Percentiles rank a stretch among this genome's conserved stretches.
Conservation (phyloP, 805 yeast genomes). For the Yamadazyma paraphyllophila region DNA sequence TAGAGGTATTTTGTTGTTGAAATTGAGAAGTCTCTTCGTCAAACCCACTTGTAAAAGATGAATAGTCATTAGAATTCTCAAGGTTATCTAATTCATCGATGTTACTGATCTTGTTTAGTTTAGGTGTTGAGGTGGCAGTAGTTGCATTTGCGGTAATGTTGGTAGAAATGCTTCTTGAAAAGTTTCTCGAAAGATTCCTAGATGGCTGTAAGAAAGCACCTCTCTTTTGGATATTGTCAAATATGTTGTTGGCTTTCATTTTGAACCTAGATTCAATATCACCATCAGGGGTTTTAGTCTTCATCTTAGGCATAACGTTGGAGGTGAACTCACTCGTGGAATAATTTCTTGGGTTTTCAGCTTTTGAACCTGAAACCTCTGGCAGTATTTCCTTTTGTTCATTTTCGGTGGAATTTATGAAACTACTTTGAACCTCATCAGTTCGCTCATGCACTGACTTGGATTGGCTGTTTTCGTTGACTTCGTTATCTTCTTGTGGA, state of each 20-base stretch:
- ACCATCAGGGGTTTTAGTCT: constrained; percentile 22
- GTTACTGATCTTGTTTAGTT: constrained; percentile 20
- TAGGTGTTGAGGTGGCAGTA: constrained; percentile 43
- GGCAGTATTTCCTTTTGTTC: too few relatives aligned
- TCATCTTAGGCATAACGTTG: constrained; percentile 20
- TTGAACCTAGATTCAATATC: constrained; percentile 35
- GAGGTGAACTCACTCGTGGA: neutral
- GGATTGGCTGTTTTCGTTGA: neutral
- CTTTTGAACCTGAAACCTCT: too few relatives aligned
- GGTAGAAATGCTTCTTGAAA: neutral
- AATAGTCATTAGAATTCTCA: constrained; percentile 21
- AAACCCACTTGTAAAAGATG: constrained; percentile 34
- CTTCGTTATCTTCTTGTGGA: constrained; percentile 6
- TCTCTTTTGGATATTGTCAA: constrained; percentile 36
- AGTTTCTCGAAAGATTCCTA: neutral
- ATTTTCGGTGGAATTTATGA: too few relatives aligned
- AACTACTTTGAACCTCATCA: neutral
- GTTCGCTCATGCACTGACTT: neutral
- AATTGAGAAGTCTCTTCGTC: constrained; percentile 20
- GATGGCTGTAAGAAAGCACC: constrained; percentile 22
- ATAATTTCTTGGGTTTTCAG: too few relatives aligned
- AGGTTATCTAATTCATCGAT: constrained; percentile 8
- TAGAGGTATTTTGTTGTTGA: constrained; percentile 3
- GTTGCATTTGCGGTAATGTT: constrained; percentile 6
- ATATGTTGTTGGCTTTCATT: constrained; percentile 38